These are phyloP conservation scores for Phanerochaete carnosa DNA, from an alignment of 768 basidiomycete species.

Conservation along the genomic window DNA sequence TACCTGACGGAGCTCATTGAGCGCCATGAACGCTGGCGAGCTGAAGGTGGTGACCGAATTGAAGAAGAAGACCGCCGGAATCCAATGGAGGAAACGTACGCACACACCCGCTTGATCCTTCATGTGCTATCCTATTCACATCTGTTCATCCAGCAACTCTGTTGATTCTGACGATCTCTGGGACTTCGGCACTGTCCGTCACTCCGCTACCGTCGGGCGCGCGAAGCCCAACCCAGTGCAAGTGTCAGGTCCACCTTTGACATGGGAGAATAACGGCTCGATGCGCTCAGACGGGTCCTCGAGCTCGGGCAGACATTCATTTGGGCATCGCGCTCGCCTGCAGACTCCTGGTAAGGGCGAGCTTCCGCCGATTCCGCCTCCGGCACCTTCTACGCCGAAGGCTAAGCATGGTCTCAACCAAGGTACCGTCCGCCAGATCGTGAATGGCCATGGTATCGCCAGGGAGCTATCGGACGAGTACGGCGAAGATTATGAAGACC, in stretches of 20 bases:
- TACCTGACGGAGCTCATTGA: constrained; percentile 97
- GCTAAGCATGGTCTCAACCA: constrained; percentile 35
- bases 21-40: constrained; percentile 89
- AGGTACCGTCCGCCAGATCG: constrained; percentile 51
- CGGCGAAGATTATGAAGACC: constrained; percentile 60
- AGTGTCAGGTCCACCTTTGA: constrained; percentile 63
- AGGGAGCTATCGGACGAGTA: constrained; percentile 61
- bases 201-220: constrained; percentile 72
- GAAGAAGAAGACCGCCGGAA: constrained; percentile 69
- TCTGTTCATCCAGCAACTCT: constrained; percentile 34
- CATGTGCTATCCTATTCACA: not conserved
- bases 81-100: constrained; percentile 59
- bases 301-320: constrained; percentile 32
- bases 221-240: constrained; percentile 49
- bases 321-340: not conserved
- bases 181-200: constrained; percentile 97
- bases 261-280: constrained; percentile 75
- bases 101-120: not conserved
- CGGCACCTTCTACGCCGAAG: constrained; percentile 28
- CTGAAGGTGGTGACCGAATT: constrained; percentile 75
- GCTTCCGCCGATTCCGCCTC: constrained; percentile 51
- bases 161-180: constrained; percentile 82
- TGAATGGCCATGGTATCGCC: constrained; percentile 22
- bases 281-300: constrained; percentile 39
- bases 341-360: constrained; percentile 43